Evolutionary conservation across 1,284 basidiomycete genomes (phyloP).

Genomic region (Clitocybe nebularis): DNA sequence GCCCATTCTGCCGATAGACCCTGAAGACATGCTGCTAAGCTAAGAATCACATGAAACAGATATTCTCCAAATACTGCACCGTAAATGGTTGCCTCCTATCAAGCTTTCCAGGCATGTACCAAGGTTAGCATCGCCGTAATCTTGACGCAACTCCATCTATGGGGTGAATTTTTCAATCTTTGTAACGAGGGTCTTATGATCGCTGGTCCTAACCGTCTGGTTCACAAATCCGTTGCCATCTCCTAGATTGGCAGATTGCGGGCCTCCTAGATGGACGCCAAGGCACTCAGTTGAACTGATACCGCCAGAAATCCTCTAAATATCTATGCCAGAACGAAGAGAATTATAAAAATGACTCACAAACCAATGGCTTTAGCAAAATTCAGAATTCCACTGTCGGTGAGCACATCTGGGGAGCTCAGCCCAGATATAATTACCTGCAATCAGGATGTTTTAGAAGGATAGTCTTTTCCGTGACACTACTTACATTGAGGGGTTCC

Average conservation of each 20-base stretch:
- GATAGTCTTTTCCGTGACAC: background rate
- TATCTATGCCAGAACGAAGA: background rate
- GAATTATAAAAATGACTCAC: conserved; percentile 30
- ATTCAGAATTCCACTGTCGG: conserved; percentile 52
- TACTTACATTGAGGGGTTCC: conserved; percentile 57
- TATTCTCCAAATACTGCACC: conserved; percentile 34
- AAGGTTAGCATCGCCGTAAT: conserved; percentile 41
- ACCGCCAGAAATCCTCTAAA: conserved; percentile 5
- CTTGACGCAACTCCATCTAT: conserved; percentile 59
- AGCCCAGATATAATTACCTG: conserved; percentile 56
- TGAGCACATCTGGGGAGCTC: conserved; percentile 55
- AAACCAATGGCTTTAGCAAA: conserved; percentile 60
- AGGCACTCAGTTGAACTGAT: conserved; percentile 62
- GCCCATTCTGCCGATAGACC: conserved; percentile 58
- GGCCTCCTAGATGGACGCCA: conserved; percentile 54
- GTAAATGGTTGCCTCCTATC: conserved; percentile 65
- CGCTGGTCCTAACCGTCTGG: conserved; percentile 30
- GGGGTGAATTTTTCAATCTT: background rate
- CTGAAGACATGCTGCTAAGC: conserved; percentile 24
- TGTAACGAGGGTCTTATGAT: conserved; percentile 20
- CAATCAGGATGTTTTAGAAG: background rate
- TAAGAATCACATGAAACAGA: background rate
- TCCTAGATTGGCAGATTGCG: conserved; percentile 59
- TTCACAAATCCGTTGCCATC: conserved; percentile 56
- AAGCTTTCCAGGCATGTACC: conserved; percentile 64